phyloP scores from a whole-genome alignment of 2,329 filamentous ascomycete genomes.

The Leptodontidium sp. region DNA sequence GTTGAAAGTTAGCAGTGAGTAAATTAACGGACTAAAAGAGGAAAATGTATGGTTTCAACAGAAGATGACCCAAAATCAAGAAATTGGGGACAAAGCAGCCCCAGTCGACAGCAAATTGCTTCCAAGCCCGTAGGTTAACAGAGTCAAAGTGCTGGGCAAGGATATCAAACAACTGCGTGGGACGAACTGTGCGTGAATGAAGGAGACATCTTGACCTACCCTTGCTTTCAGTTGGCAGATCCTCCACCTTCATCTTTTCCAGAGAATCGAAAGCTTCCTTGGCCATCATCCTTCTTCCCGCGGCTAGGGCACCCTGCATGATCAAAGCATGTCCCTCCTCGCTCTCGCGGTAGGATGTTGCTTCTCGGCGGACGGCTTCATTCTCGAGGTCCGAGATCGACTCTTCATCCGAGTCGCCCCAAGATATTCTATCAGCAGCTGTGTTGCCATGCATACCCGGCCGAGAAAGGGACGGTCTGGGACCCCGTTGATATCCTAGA shows the following conservation, averaged over 20 bases:
- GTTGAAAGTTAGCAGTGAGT: constrained; percentile 28
- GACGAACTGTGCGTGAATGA: neutral
- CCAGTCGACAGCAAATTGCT: no score
- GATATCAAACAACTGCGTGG: neutral
- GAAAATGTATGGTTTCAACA: neutral
- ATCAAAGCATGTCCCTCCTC: constrained; percentile 39
- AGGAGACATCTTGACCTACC: constrained; percentile 39
- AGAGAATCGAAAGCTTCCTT: constrained; percentile 44
- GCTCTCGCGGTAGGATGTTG: constrained; percentile 27
- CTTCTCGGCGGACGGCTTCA: constrained; percentile 25
- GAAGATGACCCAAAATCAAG: no score
- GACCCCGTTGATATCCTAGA: constrained; percentile 7
- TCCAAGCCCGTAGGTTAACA: no score
- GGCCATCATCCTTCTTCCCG: constrained; percentile 42
- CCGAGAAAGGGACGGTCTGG: constrained; percentile 6
- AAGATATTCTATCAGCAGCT: neutral
- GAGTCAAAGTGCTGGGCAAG: neutral
- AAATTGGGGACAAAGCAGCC: no score
- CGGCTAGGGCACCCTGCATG: constrained; percentile 37
- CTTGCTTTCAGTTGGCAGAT: constrained; percentile 40
- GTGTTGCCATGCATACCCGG: neutral
- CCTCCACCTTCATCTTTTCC: constrained; percentile 41
- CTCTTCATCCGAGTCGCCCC: constrained; percentile 17
- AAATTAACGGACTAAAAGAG: neutral
- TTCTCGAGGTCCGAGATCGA: constrained; percentile 30